Percentiles rank a stretch among this genome's conserved stretches.
Evolutionary conservation across 345 rosid genomes (phyloP).

Genomic region (Syzygium oleosum): DNA sequence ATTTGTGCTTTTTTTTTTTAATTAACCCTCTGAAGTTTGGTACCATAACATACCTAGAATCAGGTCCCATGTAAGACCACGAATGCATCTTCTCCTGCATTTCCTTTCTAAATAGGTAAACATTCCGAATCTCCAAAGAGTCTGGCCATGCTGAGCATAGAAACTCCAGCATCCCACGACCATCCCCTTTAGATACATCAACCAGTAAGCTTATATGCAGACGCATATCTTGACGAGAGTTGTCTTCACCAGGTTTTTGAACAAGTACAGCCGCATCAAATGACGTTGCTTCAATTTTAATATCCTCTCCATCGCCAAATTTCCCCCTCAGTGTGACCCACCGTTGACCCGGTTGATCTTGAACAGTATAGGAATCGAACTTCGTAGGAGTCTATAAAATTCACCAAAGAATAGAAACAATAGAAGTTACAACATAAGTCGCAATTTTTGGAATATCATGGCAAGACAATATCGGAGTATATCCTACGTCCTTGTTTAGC

Average conservation of each 20-base stretch:
- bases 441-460: not conserved
- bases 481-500: not conserved
- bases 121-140: conserved; percentile 46
- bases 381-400: conserved; percentile 35
- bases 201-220: conserved; percentile 56
- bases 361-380: conserved; percentile 44
- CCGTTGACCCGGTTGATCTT: conserved; percentile 47
- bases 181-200: conserved; percentile 33
- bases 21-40: not conserved
- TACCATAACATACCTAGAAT: conserved; percentile 32
- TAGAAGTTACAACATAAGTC: not conserved
- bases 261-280: conserved; percentile 48
- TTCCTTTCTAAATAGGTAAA: conserved; percentile 21
- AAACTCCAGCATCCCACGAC: conserved; percentile 25
- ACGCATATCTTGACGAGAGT: conserved; percentile 29
- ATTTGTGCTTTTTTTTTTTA: too few species aligned
- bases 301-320: conserved; percentile 29
- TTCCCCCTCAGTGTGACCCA: conserved; percentile 45
- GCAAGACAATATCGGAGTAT: not conserved
- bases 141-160: conserved; percentile 70
- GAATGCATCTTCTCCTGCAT: conserved; percentile 13
- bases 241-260: conserved; percentile 38
- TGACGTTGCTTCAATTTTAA: conserved; percentile 59
- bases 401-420: not conserved
- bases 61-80: conserved; percentile 57